phyloP scores from a whole-genome alignment of 257 asterid species.

The Verbascum thapsus region DNA sequence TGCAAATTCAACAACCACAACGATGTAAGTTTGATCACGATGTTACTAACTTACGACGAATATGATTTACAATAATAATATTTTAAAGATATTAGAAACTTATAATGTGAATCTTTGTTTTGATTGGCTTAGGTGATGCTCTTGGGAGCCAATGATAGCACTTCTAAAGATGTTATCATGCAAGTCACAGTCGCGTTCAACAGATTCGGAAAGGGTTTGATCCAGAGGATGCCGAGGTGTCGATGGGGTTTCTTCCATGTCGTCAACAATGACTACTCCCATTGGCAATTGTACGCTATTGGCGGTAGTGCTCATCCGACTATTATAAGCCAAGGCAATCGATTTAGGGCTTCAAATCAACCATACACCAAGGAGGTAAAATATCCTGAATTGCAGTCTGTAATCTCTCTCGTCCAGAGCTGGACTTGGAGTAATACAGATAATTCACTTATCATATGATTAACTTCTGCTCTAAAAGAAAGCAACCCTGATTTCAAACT shows the following conservation, averaged over 20 bases:
- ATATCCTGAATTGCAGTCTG: not conserved
- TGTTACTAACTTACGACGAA: no score
- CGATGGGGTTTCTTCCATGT: conserved; percentile 84
- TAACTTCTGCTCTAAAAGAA: no score
- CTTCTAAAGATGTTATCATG: conserved; percentile 61
- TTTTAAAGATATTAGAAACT: no score
- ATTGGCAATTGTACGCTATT: conserved; percentile 82
- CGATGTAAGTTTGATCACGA: conserved; percentile 44
- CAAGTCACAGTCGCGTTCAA: conserved; percentile 91
- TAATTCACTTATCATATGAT: no score
- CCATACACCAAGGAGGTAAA: conserved; percentile 61
- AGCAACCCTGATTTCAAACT: no score
- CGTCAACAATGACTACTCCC: conserved; percentile 84
- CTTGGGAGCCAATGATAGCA: conserved; percentile 65
- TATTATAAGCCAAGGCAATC: conserved; percentile 86
- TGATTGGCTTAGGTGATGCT: conserved; percentile 92
- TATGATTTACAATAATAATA: no score
- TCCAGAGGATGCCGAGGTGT: conserved; percentile 84
- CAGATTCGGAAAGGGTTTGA: conserved; percentile 63
- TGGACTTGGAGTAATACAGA: no score
- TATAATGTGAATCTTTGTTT: no score
- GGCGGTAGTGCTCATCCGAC: conserved; percentile 90
- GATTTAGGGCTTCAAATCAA: conserved; percentile 62
- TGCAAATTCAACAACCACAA: conserved; percentile 90
- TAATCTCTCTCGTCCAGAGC: no score